Evolutionary conservation across 108 stramenopile genomes (phyloP), one percentile per base, ranked within the genome.

Genomic region (Ochromonas danica): DNA sequence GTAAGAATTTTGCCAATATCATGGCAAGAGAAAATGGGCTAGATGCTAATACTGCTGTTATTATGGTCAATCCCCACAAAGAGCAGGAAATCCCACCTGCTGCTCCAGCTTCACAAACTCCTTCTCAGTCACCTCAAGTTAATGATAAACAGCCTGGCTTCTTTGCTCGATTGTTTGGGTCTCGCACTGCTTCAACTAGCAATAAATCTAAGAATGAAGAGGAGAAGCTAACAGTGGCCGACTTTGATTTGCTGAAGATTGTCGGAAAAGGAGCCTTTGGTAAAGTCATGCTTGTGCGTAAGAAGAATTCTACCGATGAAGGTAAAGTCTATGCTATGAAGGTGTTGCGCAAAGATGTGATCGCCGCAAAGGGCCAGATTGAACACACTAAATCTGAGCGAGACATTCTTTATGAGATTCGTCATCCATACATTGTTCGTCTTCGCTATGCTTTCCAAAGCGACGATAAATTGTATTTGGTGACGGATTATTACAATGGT

Each of bases 181-280:
- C 40, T 38, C 6, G 6, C 14, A 40, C 6, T 6, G 67, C 67
- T 14, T 14, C 36, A 6, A 33, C 14, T 42, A 75, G 28, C 40
- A 75, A 75, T 6, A 17, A 33, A 36, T 6, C 36, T 10, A 33
- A 75, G 17, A 6, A 25, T 30, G 45, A 71, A 27, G 63, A 67
- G 10, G 81, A 81, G 61, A 33, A 38, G 35, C 57, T 81, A 33
- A 72, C 42, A 22, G 45, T 78, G n/a, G 60, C 27, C 1, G 87
- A 87, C 80, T 87, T 87, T 39, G 81, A 85, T 30, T 71, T 87
- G 25, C 80, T 87, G 0, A 83, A 80, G 70, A 84, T 87, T 0
- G 84, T 87, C 17, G 87, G 87, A 17, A 84, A 87, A 77, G 87
- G 87, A n/a, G 87, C 87, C 0, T 87, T 85, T 38, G 87, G 87